Percentiles rank a stretch among this genome's conserved stretches.
Conservation (phyloP, 2,329 filamentous ascomycete genomes). For the Tolypocladium sp. region DNA sequence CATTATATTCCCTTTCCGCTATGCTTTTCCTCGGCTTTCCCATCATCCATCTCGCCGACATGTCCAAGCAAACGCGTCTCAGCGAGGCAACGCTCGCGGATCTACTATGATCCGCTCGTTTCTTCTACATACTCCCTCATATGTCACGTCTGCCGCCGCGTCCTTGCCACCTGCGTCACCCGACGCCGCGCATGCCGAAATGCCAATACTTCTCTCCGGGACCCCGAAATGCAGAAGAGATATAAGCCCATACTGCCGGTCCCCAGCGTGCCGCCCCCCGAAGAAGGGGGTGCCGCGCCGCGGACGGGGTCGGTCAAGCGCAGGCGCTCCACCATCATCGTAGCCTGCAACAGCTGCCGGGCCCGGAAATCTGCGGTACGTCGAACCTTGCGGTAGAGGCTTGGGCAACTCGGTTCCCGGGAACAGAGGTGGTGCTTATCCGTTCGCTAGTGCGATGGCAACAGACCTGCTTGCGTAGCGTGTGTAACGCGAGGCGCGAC, state of each 20-base stretch:
- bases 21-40: too few relatives aligned
- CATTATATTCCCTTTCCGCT: too few relatives aligned
- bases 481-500: not conserved
- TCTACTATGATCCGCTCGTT: too few relatives aligned
- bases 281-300: not conserved
- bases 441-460: not conserved
- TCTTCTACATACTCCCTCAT: too few relatives aligned
- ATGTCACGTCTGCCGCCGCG: too few relatives aligned
- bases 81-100: too few relatives aligned
- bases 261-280: not conserved
- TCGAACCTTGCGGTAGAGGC: not conserved
- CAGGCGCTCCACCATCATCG: not conserved
- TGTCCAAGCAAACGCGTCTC: too few relatives aligned
- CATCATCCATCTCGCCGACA: too few relatives aligned
- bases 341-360: not conserved
- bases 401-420: too few relatives aligned
- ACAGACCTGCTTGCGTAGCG: not conserved
- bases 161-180: too few relatives aligned
- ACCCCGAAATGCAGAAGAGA: not conserved
- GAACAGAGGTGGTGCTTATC: not conserved
- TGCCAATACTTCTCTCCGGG: too few relatives aligned
- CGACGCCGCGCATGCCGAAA: too few relatives aligned
- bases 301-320: not conserved
- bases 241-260: not conserved
- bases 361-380: not conserved